Evolutionary conservation across 805 yeast species (phyloP).

Genomic region (Debaryomyces castellii): DNA sequence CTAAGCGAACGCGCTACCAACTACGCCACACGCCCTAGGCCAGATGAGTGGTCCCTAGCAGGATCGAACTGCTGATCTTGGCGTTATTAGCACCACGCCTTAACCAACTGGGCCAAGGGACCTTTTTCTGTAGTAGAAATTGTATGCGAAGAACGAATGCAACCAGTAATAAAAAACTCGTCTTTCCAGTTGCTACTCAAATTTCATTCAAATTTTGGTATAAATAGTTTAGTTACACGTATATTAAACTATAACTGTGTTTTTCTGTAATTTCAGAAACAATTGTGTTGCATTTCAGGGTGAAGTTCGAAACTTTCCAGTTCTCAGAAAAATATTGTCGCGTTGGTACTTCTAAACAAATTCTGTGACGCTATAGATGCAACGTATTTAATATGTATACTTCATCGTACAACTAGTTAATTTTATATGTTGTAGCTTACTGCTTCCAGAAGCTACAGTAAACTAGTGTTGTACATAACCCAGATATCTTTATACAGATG

Average conservation of each 20-base stretch:
- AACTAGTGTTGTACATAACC: not conserved
- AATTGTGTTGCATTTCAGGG: too few relatives aligned
- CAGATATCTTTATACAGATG: not conserved
- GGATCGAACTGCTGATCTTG: conserved; percentile 85
- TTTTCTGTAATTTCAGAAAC: too few relatives aligned
- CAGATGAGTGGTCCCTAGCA: conserved; percentile 70
- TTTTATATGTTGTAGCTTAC: not conserved
- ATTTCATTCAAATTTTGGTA: too few relatives aligned
- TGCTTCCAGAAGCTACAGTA: not conserved
- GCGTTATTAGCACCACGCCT: conserved; percentile 56
- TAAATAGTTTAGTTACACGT: too few relatives aligned
- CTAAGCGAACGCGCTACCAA: conserved; percentile 52
- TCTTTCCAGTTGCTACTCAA: too few relatives aligned
- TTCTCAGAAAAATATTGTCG: not conserved
- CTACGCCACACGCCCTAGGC: conserved; percentile 47
- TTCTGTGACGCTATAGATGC: not conserved
- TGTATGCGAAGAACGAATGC: too few relatives aligned
- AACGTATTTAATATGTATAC: not conserved
- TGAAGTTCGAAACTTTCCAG: too few relatives aligned
- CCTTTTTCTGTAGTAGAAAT: conserved; percentile 22
- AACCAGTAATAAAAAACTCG: too few relatives aligned
- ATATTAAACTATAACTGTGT: too few relatives aligned
- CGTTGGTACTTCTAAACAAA: not conserved
- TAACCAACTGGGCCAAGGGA: conserved; percentile 57
- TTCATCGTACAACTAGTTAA: not conserved